Evolutionary conservation across 768 basidiomycete genomes (phyloP).

Genomic region (Auricularia cornea): DNA sequence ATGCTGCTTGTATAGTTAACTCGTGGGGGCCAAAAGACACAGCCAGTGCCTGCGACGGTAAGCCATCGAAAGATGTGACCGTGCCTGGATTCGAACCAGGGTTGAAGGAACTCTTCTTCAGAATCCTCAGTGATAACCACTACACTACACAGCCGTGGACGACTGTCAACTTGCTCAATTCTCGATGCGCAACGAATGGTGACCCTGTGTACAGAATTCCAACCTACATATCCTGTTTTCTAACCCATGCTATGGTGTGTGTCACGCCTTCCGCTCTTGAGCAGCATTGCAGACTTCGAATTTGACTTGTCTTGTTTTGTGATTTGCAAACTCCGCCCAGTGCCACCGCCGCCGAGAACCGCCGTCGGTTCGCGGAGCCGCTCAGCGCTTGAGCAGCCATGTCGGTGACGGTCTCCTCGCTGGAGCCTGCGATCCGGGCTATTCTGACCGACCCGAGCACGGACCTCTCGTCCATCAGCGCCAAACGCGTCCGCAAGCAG

Average conservation of each 20-base stretch:
- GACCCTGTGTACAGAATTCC: too few relatives aligned
- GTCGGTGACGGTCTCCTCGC: conserved; percentile 9
- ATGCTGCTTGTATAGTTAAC: too few relatives aligned
- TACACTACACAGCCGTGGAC: conserved; percentile 1
- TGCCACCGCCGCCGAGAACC: too few relatives aligned
- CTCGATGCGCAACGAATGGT: not conserved
- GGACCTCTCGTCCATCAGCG: conserved; percentile 73
- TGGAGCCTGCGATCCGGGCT: conserved; percentile 53
- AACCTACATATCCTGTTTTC: too few relatives aligned
- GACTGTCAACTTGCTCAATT: too few relatives aligned
- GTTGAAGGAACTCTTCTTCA: not conserved
- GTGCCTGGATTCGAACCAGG: conserved; percentile 1
- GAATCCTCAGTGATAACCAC: conserved; percentile 2
- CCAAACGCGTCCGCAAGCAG: conserved; percentile 80
- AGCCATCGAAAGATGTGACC: not conserved
- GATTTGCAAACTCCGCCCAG: too few relatives aligned
- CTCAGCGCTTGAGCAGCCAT: not conserved
- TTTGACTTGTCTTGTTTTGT: too few relatives aligned
- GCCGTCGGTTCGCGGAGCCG: not conserved
- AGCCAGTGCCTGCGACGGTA: not conserved
- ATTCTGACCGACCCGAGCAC: conserved; percentile 72
- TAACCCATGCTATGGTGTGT: too few relatives aligned
- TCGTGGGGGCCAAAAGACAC: too few relatives aligned
- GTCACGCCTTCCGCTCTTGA: too few relatives aligned
- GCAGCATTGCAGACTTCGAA: too few relatives aligned